These are phyloP conservation scores for Sugiyamaella pinicola DNA, from an alignment of 1,139 yeast genomes.

Conservation along the genomic window DNA sequence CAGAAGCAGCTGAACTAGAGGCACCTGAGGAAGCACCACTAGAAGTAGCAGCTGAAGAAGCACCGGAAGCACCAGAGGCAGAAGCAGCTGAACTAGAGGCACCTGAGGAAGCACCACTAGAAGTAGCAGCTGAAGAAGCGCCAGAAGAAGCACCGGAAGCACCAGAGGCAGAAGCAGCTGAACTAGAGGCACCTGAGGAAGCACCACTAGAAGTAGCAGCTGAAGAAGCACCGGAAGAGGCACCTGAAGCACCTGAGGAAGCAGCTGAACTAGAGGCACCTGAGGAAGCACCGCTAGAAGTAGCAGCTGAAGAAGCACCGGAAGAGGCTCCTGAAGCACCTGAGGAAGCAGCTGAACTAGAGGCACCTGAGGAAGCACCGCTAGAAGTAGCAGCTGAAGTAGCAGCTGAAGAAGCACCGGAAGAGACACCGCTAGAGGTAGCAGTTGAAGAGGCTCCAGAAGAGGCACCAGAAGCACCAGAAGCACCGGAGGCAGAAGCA, in stretches of 20 bases:
- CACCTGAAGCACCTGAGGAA: background rate
- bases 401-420: background rate
- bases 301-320: background rate
- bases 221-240: background rate
- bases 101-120: background rate
- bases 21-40: conserved; percentile 5
- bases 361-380: conserved; percentile 1
- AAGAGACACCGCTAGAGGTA: background rate
- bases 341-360: conserved; percentile 7
- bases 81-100: background rate
- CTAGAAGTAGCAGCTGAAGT: background rate
- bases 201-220: background rate
- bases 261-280: background rate
- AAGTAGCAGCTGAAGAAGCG: background rate
- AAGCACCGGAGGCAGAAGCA: background rate
- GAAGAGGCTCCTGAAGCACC: conserved; percentile 1
- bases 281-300: background rate
- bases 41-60: background rate
- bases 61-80: background rate
- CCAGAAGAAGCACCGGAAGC: background rate
- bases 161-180: background rate
- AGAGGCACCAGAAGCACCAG: background rate
- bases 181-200: background rate
- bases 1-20: background rate
- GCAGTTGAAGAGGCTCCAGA: background rate